Percentiles rank a stretch among this genome's conserved stretches.
Conservation (phyloP, 768 basidiomycete genomes). For the Agrocybe praecox region DNA sequence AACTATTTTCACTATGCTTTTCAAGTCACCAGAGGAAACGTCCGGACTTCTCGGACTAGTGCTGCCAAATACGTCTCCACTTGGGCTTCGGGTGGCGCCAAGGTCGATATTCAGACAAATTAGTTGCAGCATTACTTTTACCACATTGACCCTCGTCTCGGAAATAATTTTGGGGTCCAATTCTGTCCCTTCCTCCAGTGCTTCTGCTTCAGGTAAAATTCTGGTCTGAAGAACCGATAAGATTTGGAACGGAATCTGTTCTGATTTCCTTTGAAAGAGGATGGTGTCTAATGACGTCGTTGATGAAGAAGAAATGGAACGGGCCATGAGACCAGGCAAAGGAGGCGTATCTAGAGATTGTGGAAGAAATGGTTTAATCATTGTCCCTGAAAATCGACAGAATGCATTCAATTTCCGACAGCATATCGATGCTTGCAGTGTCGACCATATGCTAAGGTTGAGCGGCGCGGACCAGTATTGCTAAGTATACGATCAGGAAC, state of each 20-base stretch:
- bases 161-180: constrained; percentile 14
- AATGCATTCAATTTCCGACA: constrained; percentile 45
- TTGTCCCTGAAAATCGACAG: constrained; percentile 36
- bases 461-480: constrained; percentile 50
- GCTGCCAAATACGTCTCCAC: constrained; percentile 22
- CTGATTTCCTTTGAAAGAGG: not conserved
- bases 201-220: constrained; percentile 50
- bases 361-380: constrained; percentile 24
- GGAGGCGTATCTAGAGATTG: constrained; percentile 17
- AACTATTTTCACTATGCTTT: constrained; percentile 20
- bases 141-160: constrained; percentile 41
- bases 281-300: constrained; percentile 3
- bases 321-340: not conserved
- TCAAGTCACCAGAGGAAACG: constrained; percentile 1
- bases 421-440: constrained; percentile 48
- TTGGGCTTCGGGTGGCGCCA: constrained; percentile 5
- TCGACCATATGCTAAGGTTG: constrained; percentile 32
- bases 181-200: constrained; percentile 28
- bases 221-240: constrained; percentile 43
- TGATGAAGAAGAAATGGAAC: constrained; percentile 9
- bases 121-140: constrained; percentile 44
- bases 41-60: not conserved
- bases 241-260: constrained; percentile 30
- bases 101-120: constrained; percentile 17
- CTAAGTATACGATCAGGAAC: constrained; percentile 25